Evolutionary conservation across 108 stramenopile genomes (phyloP).

Genomic region (Aurantiochytrium sp.): DNA sequence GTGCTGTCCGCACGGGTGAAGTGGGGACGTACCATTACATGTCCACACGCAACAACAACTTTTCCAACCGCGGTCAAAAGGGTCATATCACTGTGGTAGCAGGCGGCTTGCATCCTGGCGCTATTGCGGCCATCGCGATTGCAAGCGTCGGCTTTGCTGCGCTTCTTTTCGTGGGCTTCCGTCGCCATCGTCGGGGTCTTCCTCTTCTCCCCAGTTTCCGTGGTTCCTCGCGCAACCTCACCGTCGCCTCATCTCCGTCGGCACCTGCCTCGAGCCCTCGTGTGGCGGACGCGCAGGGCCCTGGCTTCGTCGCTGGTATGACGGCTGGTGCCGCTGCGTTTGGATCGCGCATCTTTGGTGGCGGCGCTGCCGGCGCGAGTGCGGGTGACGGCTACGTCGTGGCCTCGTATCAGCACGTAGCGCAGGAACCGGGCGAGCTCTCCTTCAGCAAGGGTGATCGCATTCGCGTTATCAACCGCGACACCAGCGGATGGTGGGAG

Average conservation of each 20-base stretch:
- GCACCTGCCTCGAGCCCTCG: no score
- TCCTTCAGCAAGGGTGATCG: neutral
- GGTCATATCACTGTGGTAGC: slow-evolving; percentile 28
- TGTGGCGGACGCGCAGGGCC: no score
- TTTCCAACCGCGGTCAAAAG: slow-evolving; percentile 38
- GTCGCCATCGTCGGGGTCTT: neutral
- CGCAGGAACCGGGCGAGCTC: neutral
- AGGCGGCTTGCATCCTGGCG: neutral
- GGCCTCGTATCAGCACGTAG: neutral
- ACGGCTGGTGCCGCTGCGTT: neutral
- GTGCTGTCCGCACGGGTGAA: neutral
- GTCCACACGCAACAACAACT: slow-evolving; percentile 45
- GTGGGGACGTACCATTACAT: slow-evolving; percentile 26
- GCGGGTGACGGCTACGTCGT: neutral
- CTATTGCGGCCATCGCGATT: neutral
- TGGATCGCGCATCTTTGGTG: neutral
- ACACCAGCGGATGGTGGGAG: slow-evolving; percentile 3
- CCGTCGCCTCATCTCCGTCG: neutral
- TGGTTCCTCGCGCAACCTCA: neutral
- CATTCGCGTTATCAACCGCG: neutral
- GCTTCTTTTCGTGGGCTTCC: neutral
- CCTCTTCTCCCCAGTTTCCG: neutral
- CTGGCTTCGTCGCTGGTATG: neutral
- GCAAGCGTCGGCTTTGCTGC: neutral
- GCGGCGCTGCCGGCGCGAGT: neutral